These are phyloP conservation scores for Lactarius hatsudake DNA, from an alignment of 768 basidiomycete species.

Conservation along the genomic window DNA sequence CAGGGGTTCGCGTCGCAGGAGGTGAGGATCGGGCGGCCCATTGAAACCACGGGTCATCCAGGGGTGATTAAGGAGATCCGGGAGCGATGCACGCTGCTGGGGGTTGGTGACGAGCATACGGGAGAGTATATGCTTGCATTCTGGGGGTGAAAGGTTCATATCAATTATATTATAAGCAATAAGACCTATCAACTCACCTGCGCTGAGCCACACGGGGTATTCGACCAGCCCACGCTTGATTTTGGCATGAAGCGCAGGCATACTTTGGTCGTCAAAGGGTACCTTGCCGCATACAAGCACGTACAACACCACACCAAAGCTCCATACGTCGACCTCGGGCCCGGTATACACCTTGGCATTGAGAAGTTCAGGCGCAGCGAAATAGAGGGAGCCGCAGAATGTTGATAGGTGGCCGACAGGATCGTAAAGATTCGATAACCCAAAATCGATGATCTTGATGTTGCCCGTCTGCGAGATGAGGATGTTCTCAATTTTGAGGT, in stretches of 20 bases:
- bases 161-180: not conserved
- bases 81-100: slow-evolving; percentile 71
- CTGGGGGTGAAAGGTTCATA: slow-evolving; percentile 39
- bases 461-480: slow-evolving; percentile 98
- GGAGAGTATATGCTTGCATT: slow-evolving; percentile 91
- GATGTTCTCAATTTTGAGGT: slow-evolving; percentile 99
- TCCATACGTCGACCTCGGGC: slow-evolving; percentile 99
- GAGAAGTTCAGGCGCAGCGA: slow-evolving; percentile 95
- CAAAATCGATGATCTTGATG: slow-evolving; percentile 99
- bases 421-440: slow-evolving; percentile 92
- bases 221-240: slow-evolving; percentile 97
- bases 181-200: slow-evolving; percentile 53
- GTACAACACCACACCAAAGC: slow-evolving; percentile 97
- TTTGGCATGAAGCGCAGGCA: slow-evolving; percentile 98
- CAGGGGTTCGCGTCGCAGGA: slow-evolving; percentile 86
- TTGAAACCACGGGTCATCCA: slow-evolving; percentile 91
- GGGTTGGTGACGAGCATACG: slow-evolving; percentile 98
- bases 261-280: slow-evolving; percentile 98
- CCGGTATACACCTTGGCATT: slow-evolving; percentile 97
- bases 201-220: slow-evolving; percentile 94
- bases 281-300: slow-evolving; percentile 98
- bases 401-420: slow-evolving; percentile 81
- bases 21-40: slow-evolving; percentile 76
- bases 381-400: slow-evolving; percentile 97
- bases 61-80: slow-evolving; percentile 83